These are phyloP conservation scores for Vitis riparia DNA, from an alignment of 164 flowering plant species.

Conservation along the genomic window DNA sequence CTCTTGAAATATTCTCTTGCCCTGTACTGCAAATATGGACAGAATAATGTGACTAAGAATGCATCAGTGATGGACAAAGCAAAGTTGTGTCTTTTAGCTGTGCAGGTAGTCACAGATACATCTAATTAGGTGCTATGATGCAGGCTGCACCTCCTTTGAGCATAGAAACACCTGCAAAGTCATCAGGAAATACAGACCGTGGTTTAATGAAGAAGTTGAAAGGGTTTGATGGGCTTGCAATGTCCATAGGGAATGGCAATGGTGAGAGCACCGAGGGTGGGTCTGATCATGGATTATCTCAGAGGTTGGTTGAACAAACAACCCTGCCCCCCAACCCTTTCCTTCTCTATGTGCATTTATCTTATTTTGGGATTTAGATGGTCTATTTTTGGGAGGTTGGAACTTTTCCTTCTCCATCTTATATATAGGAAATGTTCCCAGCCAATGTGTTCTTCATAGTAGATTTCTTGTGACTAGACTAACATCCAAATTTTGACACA, in stretches of 20 bases:
- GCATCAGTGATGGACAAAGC: neutral
- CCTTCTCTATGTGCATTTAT: no score
- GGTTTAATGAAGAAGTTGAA: conserved; percentile 70
- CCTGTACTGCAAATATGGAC: neutral
- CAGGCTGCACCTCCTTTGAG: conserved; percentile 57
- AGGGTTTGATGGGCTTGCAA: conserved; percentile 77
- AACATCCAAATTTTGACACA: conserved; percentile 3
- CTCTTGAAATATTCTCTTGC: neutral
- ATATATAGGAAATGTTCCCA: neutral
- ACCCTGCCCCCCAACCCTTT: neutral
- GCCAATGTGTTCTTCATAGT: neutral
- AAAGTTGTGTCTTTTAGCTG: neutral
- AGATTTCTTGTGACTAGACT: neutral
- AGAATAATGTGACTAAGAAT: neutral
- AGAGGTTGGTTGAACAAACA: conserved; percentile 35
- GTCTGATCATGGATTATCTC: conserved; percentile 32
- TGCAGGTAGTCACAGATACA: neutral
- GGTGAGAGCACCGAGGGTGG: conserved; percentile 46
- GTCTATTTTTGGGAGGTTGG: neutral
- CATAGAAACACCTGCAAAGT: conserved; percentile 62
- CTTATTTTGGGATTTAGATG: no score
- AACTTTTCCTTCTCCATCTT: neutral
- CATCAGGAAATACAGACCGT: conserved; percentile 55
- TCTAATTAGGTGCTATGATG: conserved; percentile 16
- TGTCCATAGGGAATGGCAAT: conserved; percentile 69